Evolutionary conservation across 768 basidiomycete genomes (phyloP), one percentile per base, ranked within the genome.

Genomic region (Russula emetica): DNA sequence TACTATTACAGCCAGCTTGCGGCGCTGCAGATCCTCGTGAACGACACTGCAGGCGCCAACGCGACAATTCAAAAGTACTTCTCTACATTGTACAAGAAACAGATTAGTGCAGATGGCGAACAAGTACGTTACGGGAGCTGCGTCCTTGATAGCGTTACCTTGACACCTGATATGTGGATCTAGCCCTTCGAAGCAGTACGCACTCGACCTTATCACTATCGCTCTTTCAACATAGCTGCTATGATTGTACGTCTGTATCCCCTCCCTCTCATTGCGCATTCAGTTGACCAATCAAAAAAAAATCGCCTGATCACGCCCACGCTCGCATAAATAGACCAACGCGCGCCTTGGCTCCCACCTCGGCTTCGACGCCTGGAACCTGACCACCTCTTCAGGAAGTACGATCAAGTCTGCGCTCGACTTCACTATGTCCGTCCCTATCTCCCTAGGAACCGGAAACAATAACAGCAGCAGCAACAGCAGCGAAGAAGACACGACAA

Each of bases 121-220:
- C 68, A 68, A 55, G 67, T 68, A 24, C 26, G 67, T 45, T 59
- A 16, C 42, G 0, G 13, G 42, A 18, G 42, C 7, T 22, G n/a
- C 3, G 5, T 20, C 4, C 30, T 10, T 8, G 20, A 51, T 16
- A 10, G 5, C 22, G 14, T 6, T 32, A 1, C 18, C 20, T 28
- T 22, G 18, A 18, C 20, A 49, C 5, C 30, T 58, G 47, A 59
- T 52, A 42, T 20, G 24, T 30, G 5, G 13, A 20, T 28, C 34
- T 28, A 76, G 72, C 76, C 75, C 14, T 51, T 71, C 14, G 76
- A 76, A 61, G 64, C 73, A 10, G 64, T 45, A 10, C 70, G 75
- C 44, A 75, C 74, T 13, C 66, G 67, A 16, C 72, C 74, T 5
- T 74, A 64, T 64, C 75, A 76, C 62, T 76, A 76, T 64, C 70